Evolutionary conservation across 2,329 filamentous ascomycete genomes (phyloP).

Genomic region (Paecilomyces sp.): DNA sequence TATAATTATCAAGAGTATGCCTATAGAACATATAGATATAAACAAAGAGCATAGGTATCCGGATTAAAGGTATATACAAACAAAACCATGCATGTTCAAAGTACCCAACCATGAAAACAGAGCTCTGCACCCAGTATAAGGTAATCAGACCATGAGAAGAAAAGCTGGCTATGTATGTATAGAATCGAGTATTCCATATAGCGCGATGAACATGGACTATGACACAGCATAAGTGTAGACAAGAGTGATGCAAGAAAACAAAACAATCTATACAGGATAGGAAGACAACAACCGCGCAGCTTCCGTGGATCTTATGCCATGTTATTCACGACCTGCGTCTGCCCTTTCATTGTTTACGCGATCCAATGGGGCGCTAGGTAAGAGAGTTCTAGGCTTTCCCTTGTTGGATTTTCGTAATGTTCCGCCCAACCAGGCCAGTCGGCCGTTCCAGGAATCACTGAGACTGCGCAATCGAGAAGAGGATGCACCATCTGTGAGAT

Average conservation of each 20-base stretch:
- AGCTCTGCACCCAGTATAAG: neutral
- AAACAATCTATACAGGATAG: neutral
- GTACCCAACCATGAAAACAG: neutral
- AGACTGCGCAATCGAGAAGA: conserved; percentile 25
- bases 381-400: neutral
- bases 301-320: neutral
- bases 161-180: neutral
- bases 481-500: conserved; percentile 11
- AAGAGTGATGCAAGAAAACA: neutral
- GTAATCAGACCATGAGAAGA: neutral
- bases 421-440: conserved; percentile 28
- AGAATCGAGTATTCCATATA: neutral
- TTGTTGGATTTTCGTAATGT: conserved; percentile 15
- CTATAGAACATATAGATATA: neutral
- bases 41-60: neutral
- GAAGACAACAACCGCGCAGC: neutral
- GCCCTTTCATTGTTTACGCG: neutral
- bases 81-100: neutral
- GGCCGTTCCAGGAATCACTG: conserved; percentile 30
- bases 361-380: neutral
- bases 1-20: neutral
- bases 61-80: neutral
- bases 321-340: neutral
- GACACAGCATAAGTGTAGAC: neutral
- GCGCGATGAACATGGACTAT: neutral